Base-by-base conservation (phyloP, 2,329 filamentous ascomycete species). In the Aureobasidium zeae region DNA sequence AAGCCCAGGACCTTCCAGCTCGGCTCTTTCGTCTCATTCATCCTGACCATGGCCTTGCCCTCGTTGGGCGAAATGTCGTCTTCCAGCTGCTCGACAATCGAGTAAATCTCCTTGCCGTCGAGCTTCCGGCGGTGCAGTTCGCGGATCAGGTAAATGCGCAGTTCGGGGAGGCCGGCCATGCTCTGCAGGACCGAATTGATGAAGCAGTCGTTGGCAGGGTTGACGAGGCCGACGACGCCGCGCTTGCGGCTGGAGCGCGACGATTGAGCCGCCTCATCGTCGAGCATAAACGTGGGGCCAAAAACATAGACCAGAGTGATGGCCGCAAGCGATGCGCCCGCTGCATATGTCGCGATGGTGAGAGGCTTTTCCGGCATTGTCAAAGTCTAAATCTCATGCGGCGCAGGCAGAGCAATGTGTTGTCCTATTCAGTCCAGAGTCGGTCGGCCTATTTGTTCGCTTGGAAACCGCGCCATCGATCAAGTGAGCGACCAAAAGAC, bases 111-210 rank as follows among this genome's bases (percentile, higher is more conserved):
- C 1, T 76, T 71, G 16, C 84, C 83, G 59, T 94, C 86, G 48
- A 95, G 75, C 52, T 76, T 76, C 52, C 89, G 78, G 49, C 87
- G 77, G 63, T 95, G 86, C 24, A 84, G 82, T 66, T 96, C 89
- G 53, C 86, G 77, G 57, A 96, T 95, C 49, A 98, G 70, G 66
- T 95, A 98, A 53, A 91, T 66, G 51, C 91, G 81, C 57, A 98
- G 70, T 60, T 96, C 87, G 37, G 83, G 84, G 22, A 96, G 71
- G 2, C 91, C 91, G 11, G 91, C 89, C 31, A 98, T 73, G 6
- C 86, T 87, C 67, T 98, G 91, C 25, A 98, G 76, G 15, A 94
- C 83, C 17, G 87, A 94, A 65, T 98, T 98, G 69, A 96, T 95
- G 55, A 70, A 72, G 61, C 69, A 72, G 56, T 72, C 91, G 64